Conservation (phyloP, 2,329 filamentous ascomycete species). For the Fusarium agapanthi region DNA sequence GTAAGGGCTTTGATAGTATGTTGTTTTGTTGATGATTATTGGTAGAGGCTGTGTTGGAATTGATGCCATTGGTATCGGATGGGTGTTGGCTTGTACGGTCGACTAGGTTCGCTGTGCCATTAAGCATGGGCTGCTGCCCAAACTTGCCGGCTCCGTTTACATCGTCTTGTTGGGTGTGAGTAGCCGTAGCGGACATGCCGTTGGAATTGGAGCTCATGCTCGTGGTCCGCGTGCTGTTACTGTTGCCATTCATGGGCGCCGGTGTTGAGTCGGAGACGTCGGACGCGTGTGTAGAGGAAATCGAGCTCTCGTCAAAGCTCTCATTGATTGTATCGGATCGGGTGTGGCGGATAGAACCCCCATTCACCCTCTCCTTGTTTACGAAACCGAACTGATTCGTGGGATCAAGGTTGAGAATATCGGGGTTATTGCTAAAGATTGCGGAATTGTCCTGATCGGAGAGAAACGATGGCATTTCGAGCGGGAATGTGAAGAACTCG, state of each 20-base stretch:
- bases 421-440: slow-evolving; percentile 53
- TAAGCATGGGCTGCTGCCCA: slow-evolving; percentile 37
- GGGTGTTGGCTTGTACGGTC: slow-evolving; percentile 43
- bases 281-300: slow-evolving; percentile 62
- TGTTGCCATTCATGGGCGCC: slow-evolving; percentile 55
- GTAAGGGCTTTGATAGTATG: slow-evolving; percentile 35
- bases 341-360: slow-evolving; percentile 50
- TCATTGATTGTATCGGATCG: slow-evolving; percentile 58
- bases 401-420: slow-evolving; percentile 56
- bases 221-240: slow-evolving; percentile 53
- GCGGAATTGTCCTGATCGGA: slow-evolving; percentile 56
- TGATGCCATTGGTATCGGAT: slow-evolving; percentile 32
- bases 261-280: slow-evolving; percentile 57
- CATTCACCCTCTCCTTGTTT: slow-evolving; percentile 48
- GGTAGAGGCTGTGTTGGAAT: slow-evolving; percentile 9
- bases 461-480: slow-evolving; percentile 65
- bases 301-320: slow-evolving; percentile 64
- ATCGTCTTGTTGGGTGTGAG: slow-evolving; percentile 43
- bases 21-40: slow-evolving; percentile 24
- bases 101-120: slow-evolving; percentile 42
- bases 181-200: slow-evolving; percentile 55
- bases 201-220: slow-evolving; percentile 70
- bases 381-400: slow-evolving; percentile 50
- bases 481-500: slow-evolving; percentile 35
- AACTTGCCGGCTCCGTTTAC: slow-evolving; percentile 25